Evolutionary conservation across 2,329 filamentous ascomycete genomes (phyloP), one percentile per base, ranked within the genome.

Genomic region (Blumeria graminis): DNA sequence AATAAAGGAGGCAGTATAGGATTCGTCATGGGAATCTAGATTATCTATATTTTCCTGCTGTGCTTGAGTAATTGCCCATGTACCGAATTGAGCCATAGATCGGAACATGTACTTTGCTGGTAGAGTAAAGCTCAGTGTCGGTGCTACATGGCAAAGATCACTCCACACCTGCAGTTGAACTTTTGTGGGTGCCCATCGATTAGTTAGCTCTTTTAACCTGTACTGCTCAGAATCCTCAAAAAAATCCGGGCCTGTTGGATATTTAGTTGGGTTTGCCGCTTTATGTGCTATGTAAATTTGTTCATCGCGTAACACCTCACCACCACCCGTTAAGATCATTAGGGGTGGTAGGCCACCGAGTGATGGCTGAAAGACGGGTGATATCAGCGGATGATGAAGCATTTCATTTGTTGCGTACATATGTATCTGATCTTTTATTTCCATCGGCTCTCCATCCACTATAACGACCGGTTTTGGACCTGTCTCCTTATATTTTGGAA

Each of bases 111-210:
- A 85, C 67, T 96, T 96, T 50, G 90, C 92, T 0, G 92, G 92
- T n/a, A 82, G 77, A 0, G 90, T 96, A 67, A 94, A 96, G 63
- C 86, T 94, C n/a, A 96, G 74, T 0, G 89, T 95, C 0, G 90
- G 86, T 0, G 84, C 82, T 6, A 94, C 89, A 65, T 96, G 90
- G 64, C 92, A 96, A 2, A 96, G 72, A 63, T 94, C 85, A 57
- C 96, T 90, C 89, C 90, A 96, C 1, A 96, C 82, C 66, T 96
- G 92, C 1, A 98, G 74, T 66, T 95, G 88, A 0, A 96, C 90
- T 62, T 94, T 79, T 0, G 92, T 98, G 0, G 88, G 86, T 57
- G 80, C 78, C 68, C 86, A 93, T 59, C 75, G 80, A 38, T 74
- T 71, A 14, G 92, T 64, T 11, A 73, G 68, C 3, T 62, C 59